Evolutionary conservation across 2,329 filamentous ascomycete species (phyloP), one percentile per base, ranked within the genome.

Genomic region (Apiospora sp.): DNA sequence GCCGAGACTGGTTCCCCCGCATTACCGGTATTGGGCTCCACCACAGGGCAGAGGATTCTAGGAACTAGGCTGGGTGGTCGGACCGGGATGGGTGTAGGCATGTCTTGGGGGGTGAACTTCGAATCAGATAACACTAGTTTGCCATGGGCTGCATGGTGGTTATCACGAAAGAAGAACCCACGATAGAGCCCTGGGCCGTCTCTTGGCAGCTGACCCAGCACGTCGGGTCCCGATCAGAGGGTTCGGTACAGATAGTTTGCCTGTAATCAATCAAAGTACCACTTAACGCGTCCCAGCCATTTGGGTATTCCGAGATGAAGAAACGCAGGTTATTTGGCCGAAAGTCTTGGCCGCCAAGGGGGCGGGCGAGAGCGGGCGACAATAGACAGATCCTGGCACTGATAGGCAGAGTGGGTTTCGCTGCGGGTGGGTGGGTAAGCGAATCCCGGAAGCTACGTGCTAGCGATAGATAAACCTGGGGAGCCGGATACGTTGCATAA

Each of bases 321-420:
- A 22, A 34, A 64, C 3, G 58, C 13, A 41, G 19, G 30, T 8
- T 37, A 3, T 12, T 13, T 64, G 8, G 58, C 3, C n/a, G 16
- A 2, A 41, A 16, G n/a, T 58, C 54, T 10, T 58, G 54, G 27
- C 54, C 16, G 54, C 54, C 54, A 22, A 58, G 54, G 14, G 51
- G 54, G 54, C 6, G 51, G 54, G 27, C 27, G 54, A n/a, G n/a
- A n/a, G n/a, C n/a, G n/a, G 5, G 27, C 54, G 34, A 34, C 54
- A 16, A 16, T 58, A 30, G 51, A 27, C 27, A 34, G 30, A 64
- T 64, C 58, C 58, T 41, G 37, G 58, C 30, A 64, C 58, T 64
- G 58, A 64, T 64, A 64, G 58, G 58, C 58, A 64, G 30, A 37
- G 58, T 64, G 58, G 58, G 30, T 64, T 58, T 58, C 54, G 54